Conservation (phyloP, 176 grass and related monocot species). For the Zea mays region Zm-B73-REFERENCE-NAM-5.0 NC_050098.1:130662501-130663000, state of each 20-base stretch:
- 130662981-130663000: constrained; percentile 64
- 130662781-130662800: constrained; percentile 62
- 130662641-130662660: neutral
- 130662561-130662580: constrained; percentile 70
- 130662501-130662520: neutral
- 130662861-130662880: constrained; percentile 22
- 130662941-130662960: constrained; percentile 58
- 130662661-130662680: neutral
- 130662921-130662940: constrained; percentile 40
- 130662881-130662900: constrained; percentile 36
- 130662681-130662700: constrained; percentile 19
- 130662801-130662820: constrained; percentile 66
- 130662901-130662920: constrained; percentile 43
- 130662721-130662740: constrained; percentile 59
- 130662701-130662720: constrained; percentile 16
- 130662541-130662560: constrained; percentile 61
- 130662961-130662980: constrained; percentile 61
- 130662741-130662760: constrained; percentile 63
- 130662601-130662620: constrained; percentile 46
- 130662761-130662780: constrained; percentile 58
- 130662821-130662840: constrained; percentile 59
- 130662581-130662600: constrained; percentile 54
- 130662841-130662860: constrained; percentile 36
- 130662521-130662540: neutral
- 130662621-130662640: constrained; percentile 45